A percentile compares a stretch with the other conserved stretches of the same genome.
These are phyloP conservation scores for Coemansia umbellata DNA, from an alignment of 192 early-diverging fungal genomes.

Conservation along the genomic window DNA sequence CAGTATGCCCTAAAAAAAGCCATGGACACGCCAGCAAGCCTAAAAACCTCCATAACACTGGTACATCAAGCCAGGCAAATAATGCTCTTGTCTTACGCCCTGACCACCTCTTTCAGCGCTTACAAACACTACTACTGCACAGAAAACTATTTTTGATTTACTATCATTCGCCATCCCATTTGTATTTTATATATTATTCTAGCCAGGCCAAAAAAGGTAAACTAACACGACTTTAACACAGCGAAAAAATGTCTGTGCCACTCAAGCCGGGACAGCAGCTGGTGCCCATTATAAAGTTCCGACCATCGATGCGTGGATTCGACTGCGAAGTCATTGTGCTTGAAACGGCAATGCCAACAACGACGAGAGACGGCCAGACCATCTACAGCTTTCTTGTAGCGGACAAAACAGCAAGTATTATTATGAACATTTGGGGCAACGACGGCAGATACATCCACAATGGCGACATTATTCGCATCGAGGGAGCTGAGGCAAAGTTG, in stretches of 20 bases:
- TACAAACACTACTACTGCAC: too few species aligned
- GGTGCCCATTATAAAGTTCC: constrained; percentile 48
- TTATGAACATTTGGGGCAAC: constrained; percentile 59
- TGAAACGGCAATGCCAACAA: constrained; percentile 53
- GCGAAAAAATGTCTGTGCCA: constrained; percentile 22
- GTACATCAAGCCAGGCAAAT: too few species aligned
- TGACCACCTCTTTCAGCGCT: too few species aligned
- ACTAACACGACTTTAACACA: too few species aligned
- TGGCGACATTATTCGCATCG: constrained; percentile 61
- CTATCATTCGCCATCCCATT: not conserved
- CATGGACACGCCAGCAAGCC: too few species aligned
- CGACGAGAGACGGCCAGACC: constrained; percentile 51
- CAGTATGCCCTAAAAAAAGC: too few species aligned
- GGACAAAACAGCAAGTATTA: constrained; percentile 57
- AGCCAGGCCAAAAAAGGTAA: too few species aligned
- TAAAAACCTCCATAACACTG: too few species aligned
- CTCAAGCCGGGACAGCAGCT: constrained; percentile 44
- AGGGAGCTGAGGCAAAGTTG: constrained; percentile 49
- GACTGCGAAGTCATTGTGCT: constrained; percentile 65
- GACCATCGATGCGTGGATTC: constrained; percentile 57
- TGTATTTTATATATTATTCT: too few species aligned
- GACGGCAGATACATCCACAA: constrained; percentile 48
- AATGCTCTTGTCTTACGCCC: too few species aligned
- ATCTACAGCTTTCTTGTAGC: constrained; percentile 61
- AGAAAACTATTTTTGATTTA: not conserved